Percentiles rank a stretch among this genome's conserved stretches.
Evolutionary conservation across 768 basidiomycete genomes (phyloP).

Genomic region (Phanerochaete sordida): DNA sequence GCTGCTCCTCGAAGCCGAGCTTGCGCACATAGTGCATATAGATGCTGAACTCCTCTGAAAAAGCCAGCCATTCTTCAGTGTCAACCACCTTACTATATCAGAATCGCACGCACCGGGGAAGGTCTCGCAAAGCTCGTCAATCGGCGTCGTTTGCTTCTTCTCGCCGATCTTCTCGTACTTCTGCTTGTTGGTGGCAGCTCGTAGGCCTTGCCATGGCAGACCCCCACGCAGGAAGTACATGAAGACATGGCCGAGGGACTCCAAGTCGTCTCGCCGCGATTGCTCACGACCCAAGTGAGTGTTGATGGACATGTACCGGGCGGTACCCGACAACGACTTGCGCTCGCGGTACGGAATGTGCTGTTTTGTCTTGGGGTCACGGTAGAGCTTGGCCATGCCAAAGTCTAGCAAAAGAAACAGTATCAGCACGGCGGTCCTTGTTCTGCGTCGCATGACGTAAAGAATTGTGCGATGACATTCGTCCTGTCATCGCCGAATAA

Average conservation of each 20-base stretch:
- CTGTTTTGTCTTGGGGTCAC: constrained; percentile 95
- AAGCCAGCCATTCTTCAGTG: not conserved
- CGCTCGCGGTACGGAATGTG: constrained; percentile 99
- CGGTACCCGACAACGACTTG: constrained; percentile 94
- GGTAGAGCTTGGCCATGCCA: constrained; percentile 99
- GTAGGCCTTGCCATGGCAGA: constrained; percentile 95
- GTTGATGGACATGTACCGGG: constrained; percentile 99
- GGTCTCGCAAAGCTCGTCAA: constrained; percentile 91
- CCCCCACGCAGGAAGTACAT: constrained; percentile 99
- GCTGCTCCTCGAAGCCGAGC: constrained; percentile 94
- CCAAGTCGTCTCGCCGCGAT: constrained; percentile 92
- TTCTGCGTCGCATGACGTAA: not conserved
- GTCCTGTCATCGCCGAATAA: not conserved
- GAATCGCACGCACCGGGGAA: constrained; percentile 77
- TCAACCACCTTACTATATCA: too few species aligned
- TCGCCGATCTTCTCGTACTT: constrained; percentile 99
- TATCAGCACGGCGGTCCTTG: constrained; percentile 6
- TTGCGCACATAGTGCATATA: constrained; percentile 99
- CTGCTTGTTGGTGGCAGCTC: constrained; percentile 98
- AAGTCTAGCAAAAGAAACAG: constrained; percentile 59
- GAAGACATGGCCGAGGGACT: constrained; percentile 97
- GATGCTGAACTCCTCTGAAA: constrained; percentile 91
- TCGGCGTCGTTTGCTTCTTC: constrained; percentile 94
- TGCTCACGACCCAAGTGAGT: constrained; percentile 96
- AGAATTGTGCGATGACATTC: not conserved